Conservation (phyloP, 2,329 filamentous ascomycete genomes). For the Fusarium sublunatum region DNA sequence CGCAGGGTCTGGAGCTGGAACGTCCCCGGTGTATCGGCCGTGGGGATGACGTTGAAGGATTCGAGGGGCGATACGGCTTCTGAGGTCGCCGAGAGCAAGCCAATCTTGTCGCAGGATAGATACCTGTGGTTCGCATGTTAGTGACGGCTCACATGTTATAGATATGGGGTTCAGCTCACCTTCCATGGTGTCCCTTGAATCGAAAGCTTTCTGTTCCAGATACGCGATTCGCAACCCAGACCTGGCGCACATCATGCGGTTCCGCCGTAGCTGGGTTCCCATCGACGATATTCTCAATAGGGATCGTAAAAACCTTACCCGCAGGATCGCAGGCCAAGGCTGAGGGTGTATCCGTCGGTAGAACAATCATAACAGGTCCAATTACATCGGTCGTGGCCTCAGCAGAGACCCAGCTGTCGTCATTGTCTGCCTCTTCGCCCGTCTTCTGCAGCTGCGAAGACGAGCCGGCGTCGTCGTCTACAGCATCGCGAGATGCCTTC, state of each 20-base stretch:
- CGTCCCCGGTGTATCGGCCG: constrained; percentile 72
- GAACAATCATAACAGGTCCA: constrained; percentile 84
- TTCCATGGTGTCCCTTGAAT: constrained; percentile 91
- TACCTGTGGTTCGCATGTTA: constrained; percentile 67
- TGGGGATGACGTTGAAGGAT: constrained; percentile 76
- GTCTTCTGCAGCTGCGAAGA: constrained; percentile 39
- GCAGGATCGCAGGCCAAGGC: constrained; percentile 87
- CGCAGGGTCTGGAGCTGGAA: constrained; percentile 80
- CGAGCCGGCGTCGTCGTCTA: constrained; percentile 21
- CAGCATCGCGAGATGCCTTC: constrained; percentile 52
- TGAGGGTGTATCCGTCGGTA: constrained; percentile 78
- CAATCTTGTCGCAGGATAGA: constrained; percentile 85
- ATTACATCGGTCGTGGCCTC: constrained; percentile 78
- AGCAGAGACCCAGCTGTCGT: constrained; percentile 93
- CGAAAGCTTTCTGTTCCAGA: constrained; percentile 83
- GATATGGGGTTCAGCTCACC: constrained; percentile 59
- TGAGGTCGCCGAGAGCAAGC: constrained; percentile 78
- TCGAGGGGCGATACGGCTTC: constrained; percentile 88
- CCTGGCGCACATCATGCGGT: constrained; percentile 94
- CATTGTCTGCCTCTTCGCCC: constrained; percentile 61
- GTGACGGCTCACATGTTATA: background rate
- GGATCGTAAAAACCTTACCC: constrained; percentile 85
- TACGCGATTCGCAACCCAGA: constrained; percentile 90
- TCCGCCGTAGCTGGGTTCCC: constrained; percentile 85
- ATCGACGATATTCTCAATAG: constrained; percentile 89